Conservation (phyloP, 2,329 filamentous ascomycete genomes). For the Pseudogymnoascus sp. region DNA sequence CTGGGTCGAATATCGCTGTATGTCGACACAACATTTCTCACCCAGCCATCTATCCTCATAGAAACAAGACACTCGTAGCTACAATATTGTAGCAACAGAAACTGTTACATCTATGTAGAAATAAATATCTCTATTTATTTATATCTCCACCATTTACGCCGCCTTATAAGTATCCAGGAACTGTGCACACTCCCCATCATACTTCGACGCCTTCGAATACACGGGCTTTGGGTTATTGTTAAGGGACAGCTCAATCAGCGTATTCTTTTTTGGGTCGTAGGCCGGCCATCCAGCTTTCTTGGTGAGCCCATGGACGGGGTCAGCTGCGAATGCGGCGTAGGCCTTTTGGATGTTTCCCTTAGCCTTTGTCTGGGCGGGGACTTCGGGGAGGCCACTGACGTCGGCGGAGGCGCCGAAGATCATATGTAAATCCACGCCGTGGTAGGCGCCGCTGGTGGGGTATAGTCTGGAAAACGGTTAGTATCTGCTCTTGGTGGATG, state of each 20-base stretch:
- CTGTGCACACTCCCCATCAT: neutral
- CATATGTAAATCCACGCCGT: conserved; percentile 25
- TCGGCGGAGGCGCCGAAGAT: conserved; percentile 24
- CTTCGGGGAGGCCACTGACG: conserved; percentile 20
- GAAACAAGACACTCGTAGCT: neutral
- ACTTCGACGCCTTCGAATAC: neutral
- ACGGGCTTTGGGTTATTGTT: neutral
- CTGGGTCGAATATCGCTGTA: neutral
- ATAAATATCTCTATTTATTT: too few species aligned
- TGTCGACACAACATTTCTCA: neutral
- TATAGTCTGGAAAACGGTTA: conserved; percentile 18
- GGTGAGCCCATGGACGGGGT: conserved; percentile 26
- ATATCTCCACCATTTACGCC: neutral
- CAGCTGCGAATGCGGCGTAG: conserved; percentile 28
- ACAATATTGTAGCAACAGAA: neutral
- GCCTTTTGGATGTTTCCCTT: conserved; percentile 23
- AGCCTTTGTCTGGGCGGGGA: conserved; percentile 8
- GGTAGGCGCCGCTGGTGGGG: conserved; percentile 25
- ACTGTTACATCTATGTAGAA: neutral
- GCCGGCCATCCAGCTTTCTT: conserved; percentile 15
- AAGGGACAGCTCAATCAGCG: conserved; percentile 4
- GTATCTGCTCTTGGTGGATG: neutral
- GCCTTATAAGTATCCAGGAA: neutral
- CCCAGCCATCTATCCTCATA: neutral
- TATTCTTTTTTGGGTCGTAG: conserved; percentile 9